Evolutionary conservation across 257 asterid species (phyloP), one percentile per base, ranked within the genome.

Genomic region (Solanum etuberosum): DNA sequence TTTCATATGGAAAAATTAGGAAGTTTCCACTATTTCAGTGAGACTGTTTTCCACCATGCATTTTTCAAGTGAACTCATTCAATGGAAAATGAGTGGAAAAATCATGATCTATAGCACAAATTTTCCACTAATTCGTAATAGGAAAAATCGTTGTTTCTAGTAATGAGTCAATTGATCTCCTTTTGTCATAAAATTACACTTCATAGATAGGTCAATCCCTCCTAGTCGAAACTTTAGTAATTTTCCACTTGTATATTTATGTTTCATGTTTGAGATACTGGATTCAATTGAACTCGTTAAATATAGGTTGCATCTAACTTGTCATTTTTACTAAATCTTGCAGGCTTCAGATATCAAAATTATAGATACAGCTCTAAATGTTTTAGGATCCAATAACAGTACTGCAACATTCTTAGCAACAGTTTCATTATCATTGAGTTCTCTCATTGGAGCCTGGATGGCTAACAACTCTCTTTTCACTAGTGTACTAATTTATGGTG

Each of bases 371-470:
- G 90, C 86, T 46, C 90, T 88, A 89, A 89, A 81, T 16, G 89
- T 90, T 88, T 90, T 16, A 18, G 85, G 27, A 81, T 48, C 43
- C 2, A 48, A 81, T 7, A 81, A 29, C 68, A 81, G 7, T 48
- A 92, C 92, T 65, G 92, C 95, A 6, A 89, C 91, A 86, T 92
- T 92, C 27, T 85, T 92, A 3, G 91, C 92, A 15, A 90, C 95
- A 11, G 89, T 91, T 87, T 90, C 91, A 82, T 93, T 92, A 8
- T 89, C 87, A 25, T 86, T 93, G 48, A 86, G 91, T 90, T 92
- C 95, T 34, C 43, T 93, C 37, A 89, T 92, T 2, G 94, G 95
- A 29, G 95, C 93, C 0, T 93, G 92, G 95, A 90, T 92, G 37
- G 92, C 95, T 83, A 91, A 90, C 86, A 76, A 87, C 37, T 84